Evolutionary conservation across 2,329 filamentous ascomycete genomes (phyloP).

Genomic region (Parasarocladium wereldwijsianum): DNA sequence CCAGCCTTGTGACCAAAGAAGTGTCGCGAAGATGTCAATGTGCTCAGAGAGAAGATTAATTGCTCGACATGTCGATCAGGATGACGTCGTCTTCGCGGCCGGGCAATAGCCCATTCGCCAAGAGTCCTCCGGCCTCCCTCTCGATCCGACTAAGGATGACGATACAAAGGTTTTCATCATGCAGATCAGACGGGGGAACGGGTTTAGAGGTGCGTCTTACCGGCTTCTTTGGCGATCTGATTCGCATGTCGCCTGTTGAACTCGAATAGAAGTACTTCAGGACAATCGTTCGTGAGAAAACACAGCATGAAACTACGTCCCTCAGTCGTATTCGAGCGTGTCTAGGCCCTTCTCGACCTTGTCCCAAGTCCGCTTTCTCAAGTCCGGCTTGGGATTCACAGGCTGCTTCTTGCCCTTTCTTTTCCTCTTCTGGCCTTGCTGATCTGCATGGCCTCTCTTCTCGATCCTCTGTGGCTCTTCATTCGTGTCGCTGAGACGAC

Average conservation of each 20-base stretch:
- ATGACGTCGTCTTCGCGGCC: constrained; percentile 17
- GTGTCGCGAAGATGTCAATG: background rate
- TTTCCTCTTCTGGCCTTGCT: constrained; percentile 19
- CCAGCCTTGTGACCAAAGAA: background rate
- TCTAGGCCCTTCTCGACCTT: constrained; percentile 46
- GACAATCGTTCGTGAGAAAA: too few species aligned
- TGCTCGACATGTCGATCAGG: constrained; percentile 28
- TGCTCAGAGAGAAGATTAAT: constrained; percentile 42
- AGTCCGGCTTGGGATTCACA: constrained; percentile 39
- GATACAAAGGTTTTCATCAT: constrained; percentile 84
- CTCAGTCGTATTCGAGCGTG: constrained; percentile 44
- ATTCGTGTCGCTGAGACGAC: constrained; percentile 1
- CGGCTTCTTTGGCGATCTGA: too few species aligned
- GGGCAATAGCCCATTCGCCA: constrained; percentile 12
- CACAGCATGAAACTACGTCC: too few species aligned
- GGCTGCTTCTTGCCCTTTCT: constrained; percentile 22
- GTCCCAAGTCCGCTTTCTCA: constrained; percentile 54
- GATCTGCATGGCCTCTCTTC: too few species aligned
- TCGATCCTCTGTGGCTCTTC: constrained; percentile 5
- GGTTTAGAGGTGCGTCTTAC: too few species aligned
- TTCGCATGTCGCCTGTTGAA: too few species aligned
- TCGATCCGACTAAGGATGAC: constrained; percentile 90
- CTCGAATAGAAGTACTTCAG: too few species aligned
- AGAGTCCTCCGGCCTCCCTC: constrained; percentile 16
- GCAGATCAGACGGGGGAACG: constrained; percentile 7